These are phyloP conservation scores for Bacidia gigantensis DNA, from an alignment of 495 filamentous ascomycete species.

Conservation along the genomic window DNA sequence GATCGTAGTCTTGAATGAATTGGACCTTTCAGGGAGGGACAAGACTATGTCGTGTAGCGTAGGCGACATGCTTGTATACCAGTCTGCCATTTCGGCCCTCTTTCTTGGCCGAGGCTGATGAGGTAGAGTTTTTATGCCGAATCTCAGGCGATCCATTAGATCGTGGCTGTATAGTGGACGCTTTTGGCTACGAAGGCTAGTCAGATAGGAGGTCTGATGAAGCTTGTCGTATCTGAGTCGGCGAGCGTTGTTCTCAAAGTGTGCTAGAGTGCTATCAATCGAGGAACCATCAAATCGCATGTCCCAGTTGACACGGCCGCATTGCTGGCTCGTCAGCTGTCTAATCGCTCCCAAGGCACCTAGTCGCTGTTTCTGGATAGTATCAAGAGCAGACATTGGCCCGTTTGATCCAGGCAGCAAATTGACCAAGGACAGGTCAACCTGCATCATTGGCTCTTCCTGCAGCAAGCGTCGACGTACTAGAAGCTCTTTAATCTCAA, in stretches of 20 bases:
- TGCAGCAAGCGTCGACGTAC: conserved; percentile 54
- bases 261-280: conserved; percentile 54
- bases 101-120: conserved; percentile 40
- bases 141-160: conserved; percentile 55
- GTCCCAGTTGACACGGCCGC: conserved; percentile 29
- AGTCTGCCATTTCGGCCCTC: conserved; percentile 44
- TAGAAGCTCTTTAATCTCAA: conserved; percentile 58
- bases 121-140: conserved; percentile 42
- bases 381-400: conserved; percentile 25
- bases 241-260: conserved; percentile 56
- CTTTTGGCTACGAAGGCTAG: conserved; percentile 65
- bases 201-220: conserved; percentile 66
- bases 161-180: conserved; percentile 68
- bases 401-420: conserved; percentile 64
- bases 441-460: conserved; percentile 47
- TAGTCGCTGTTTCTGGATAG: conserved; percentile 26
- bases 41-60: conserved; percentile 59
- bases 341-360: conserved; percentile 22
- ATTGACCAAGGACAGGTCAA: conserved; percentile 68
- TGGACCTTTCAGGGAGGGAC: conserved; percentile 57
- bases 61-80: conserved; percentile 58
- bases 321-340: conserved; percentile 17
- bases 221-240: conserved; percentile 65
- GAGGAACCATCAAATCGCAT: conserved; percentile 48
- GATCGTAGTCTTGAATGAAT: conserved; percentile 56